Evolutionary conservation across 1,284 basidiomycete species (phyloP).

Genomic region (Cryptococcus jaspeensis): DNA sequence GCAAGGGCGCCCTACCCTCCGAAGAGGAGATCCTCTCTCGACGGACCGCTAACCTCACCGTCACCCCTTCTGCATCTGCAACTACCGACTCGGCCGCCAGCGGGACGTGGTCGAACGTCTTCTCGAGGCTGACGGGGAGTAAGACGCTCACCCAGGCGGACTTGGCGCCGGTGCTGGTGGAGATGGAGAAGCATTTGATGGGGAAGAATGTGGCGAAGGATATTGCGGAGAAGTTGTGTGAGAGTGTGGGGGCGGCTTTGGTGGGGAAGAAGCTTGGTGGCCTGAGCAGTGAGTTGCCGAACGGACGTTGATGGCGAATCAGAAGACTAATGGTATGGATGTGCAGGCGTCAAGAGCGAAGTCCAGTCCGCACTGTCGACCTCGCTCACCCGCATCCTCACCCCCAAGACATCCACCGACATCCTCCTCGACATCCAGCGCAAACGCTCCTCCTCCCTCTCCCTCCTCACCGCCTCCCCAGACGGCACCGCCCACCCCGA

Average conservation of each 20-base stretch:
- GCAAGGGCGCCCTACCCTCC: conserved; percentile 53
- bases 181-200: conserved; percentile 97
- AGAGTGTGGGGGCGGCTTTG: conserved; percentile 82
- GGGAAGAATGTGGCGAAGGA: conserved; percentile 98
- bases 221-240: conserved; percentile 91
- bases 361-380: conserved; percentile 80
- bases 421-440: conserved; percentile 69
- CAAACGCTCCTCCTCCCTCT: conserved; percentile 49
- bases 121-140: conserved; percentile 75
- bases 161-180: conserved; percentile 80
- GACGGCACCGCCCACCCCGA: conserved; percentile 55
- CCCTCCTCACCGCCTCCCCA: conserved; percentile 55
- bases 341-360: conserved; percentile 73
- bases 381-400: conserved; percentile 88
- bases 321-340: conserved; percentile 2
- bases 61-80: conserved; percentile 50
- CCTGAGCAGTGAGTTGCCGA: conserved; percentile 67
- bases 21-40: conserved; percentile 48
- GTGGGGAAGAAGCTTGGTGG: conserved; percentile 87
- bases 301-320: background rate
- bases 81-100: conserved; percentile 12
- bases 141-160: conserved; percentile 81
- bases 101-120: conserved; percentile 58
- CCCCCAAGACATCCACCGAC: conserved; percentile 95
- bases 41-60: conserved; percentile 36